phyloP scores from a whole-genome alignment of 306 rosid species.

The Arachis stenosperma region DNA sequence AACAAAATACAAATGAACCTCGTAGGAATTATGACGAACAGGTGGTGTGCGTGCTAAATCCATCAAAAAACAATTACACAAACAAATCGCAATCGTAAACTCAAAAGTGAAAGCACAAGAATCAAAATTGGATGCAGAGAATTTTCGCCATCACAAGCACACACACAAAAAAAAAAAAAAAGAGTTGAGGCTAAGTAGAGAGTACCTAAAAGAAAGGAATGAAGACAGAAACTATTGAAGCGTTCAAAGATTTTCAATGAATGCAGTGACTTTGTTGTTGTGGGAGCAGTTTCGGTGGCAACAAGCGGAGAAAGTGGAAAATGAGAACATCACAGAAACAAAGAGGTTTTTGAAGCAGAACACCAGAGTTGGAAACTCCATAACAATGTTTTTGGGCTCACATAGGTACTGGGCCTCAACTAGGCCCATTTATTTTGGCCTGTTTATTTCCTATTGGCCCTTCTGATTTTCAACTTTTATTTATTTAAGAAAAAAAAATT shows the following conservation, averaged over 20 bases:
- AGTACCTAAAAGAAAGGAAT: conserved; percentile 13
- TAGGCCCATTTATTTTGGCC: too few relatives aligned
- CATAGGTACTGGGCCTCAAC: neutral
- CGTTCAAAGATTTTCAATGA: neutral
- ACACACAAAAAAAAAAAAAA: neutral
- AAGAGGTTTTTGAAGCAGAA: conserved; percentile 15
- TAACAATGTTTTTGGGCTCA: conserved; percentile 15
- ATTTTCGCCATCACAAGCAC: neutral
- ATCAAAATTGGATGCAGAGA: neutral
- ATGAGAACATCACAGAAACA: neutral
- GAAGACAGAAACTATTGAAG: neutral
- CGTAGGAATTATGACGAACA: conserved; percentile 37
- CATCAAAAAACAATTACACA: neutral
- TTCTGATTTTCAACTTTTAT: too few relatives aligned
- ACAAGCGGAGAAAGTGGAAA: neutral
- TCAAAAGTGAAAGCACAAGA: neutral
- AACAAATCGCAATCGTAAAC: neutral
- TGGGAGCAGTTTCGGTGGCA: conserved; percentile 4
- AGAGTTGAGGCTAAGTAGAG: neutral
- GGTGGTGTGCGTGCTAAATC: conserved; percentile 24
- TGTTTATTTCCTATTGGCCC: too few relatives aligned
- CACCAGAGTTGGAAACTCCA: neutral
- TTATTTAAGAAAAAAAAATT: too few relatives aligned
- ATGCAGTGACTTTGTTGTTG: neutral
- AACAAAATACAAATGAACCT: neutral